Conservation (phyloP, 1,139 yeast genomes). For the Pichia kudriavzevii region DNA sequence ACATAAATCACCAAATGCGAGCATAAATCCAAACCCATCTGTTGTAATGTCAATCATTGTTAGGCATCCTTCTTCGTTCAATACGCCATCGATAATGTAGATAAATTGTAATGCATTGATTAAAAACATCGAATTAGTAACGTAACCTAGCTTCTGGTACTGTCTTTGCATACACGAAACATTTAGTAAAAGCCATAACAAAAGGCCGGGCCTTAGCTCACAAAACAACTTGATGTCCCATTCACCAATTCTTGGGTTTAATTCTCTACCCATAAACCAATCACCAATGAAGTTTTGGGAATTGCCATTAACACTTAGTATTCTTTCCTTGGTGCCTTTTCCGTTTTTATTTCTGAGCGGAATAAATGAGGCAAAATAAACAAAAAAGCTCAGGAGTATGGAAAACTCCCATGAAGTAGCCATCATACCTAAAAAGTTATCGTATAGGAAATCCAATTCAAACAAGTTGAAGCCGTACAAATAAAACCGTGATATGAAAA, state of each 20-base stretch:
- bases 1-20: conserved; percentile 87
- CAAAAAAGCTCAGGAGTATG: conserved; percentile 51
- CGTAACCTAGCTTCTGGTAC: conserved; percentile 49
- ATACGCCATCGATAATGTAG: conserved; percentile 85
- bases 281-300: conserved; percentile 70
- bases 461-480: conserved; percentile 54
- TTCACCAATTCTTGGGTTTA: conserved; percentile 81
- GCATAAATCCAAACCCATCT: conserved; percentile 96
- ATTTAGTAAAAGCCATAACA: conserved; percentile 77
- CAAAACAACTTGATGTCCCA: conserved; percentile 88
- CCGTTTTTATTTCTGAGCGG: conserved; percentile 46
- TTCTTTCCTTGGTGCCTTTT: conserved; percentile 50
- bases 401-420: conserved; percentile 60
- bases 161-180: conserved; percentile 77
- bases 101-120: conserved; percentile 67
- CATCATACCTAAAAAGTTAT: conserved; percentile 58
- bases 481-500: conserved; percentile 45
- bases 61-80: conserved; percentile 81
- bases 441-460: conserved; percentile 69
- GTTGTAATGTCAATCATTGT: conserved; percentile 95
- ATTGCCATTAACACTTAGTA: conserved; percentile 83
- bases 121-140: conserved; percentile 66
- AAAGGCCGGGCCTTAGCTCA: conserved; percentile 91
- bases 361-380: conserved; percentile 60
- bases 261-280: conserved; percentile 95